Percentiles rank a stretch among this genome's conserved stretches.
Conservation (phyloP, 1,284 basidiomycete genomes). For the Ustilago nuda region DNA sequence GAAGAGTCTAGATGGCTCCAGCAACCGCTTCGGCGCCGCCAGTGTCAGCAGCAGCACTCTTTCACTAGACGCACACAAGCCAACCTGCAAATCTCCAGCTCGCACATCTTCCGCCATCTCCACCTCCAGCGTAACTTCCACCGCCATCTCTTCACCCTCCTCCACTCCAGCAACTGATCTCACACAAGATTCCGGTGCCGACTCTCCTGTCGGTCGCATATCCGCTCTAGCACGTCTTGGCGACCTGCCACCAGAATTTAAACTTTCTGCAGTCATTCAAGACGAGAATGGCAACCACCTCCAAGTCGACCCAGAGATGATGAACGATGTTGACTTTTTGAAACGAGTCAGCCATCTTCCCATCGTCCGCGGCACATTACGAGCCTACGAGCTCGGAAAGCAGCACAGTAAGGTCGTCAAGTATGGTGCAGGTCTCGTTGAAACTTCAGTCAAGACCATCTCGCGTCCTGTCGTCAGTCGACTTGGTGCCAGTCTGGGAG, state of each 20-base stretch:
- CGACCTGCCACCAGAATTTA: conserved; percentile 59
- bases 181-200: conserved; percentile 46
- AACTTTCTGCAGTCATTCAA: conserved; percentile 60
- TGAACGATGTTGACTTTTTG: conserved; percentile 61
- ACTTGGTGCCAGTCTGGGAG: conserved; percentile 72
- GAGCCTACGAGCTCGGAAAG: conserved; percentile 81
- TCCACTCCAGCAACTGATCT: conserved; percentile 60
- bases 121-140: conserved; percentile 51
- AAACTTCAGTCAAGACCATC: conserved; percentile 83
- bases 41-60: conserved; percentile 27
- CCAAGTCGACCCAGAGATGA: conserved; percentile 57
- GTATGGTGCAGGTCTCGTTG: conserved; percentile 89
- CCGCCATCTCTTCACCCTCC: conserved; percentile 56
- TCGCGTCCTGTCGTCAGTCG: conserved; percentile 86
- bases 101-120: conserved; percentile 55
- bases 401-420: conserved; percentile 82
- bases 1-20: conserved; percentile 56
- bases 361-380: conserved; percentile 77
- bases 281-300: conserved; percentile 61
- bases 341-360: conserved; percentile 69
- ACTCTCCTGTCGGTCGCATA: conserved; percentile 36
- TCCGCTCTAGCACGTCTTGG: conserved; percentile 41
- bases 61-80: conserved; percentile 27
- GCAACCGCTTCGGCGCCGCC: conserved; percentile 14
- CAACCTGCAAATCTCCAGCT: conserved; percentile 28